A percentile compares a stretch with the other conserved stretches of the same genome.
Conservation (phyloP, 768 basidiomycete genomes). For the Epithele typhae region DNA sequence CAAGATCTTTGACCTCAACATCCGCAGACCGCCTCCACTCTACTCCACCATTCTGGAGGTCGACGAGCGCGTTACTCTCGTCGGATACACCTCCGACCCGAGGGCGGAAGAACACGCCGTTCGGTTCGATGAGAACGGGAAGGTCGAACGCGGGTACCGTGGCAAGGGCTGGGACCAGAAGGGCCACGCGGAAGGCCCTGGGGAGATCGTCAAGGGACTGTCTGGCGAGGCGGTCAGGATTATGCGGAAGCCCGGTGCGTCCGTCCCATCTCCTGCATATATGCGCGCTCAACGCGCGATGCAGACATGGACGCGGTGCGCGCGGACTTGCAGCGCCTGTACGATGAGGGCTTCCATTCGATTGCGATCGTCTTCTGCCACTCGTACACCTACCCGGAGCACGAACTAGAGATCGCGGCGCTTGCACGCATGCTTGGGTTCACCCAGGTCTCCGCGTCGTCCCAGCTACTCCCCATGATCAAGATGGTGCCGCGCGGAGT, state of each 20-base stretch:
- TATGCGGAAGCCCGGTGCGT: constrained; percentile 63
- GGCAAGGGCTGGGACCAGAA: constrained; percentile 75
- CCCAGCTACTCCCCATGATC: constrained; percentile 88
- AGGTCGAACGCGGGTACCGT: constrained; percentile 60
- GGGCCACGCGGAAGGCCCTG: constrained; percentile 72
- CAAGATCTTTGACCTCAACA: constrained; percentile 91
- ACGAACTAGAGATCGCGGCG: constrained; percentile 69
- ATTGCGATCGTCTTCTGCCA: constrained; percentile 88
- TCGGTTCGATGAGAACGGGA: constrained; percentile 70
- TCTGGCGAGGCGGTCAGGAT: constrained; percentile 90
- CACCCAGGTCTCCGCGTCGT: constrained; percentile 82
- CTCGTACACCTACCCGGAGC: constrained; percentile 88
- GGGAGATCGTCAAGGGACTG: constrained; percentile 74
- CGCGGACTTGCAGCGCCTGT: constrained; percentile 62
- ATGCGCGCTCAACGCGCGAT: not conserved
- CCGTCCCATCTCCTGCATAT: not conserved
- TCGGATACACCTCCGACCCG: constrained; percentile 91
- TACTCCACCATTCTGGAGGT: constrained; percentile 74
- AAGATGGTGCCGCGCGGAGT: constrained; percentile 92
- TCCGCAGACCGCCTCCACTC: constrained; percentile 69
- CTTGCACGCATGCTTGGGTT: constrained; percentile 84
- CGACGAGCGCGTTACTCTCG: constrained; percentile 91
- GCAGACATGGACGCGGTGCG: constrained; percentile 36
- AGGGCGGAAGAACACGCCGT: constrained; percentile 70
- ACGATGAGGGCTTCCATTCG: constrained; percentile 80